Evolutionary conservation across 2,329 filamentous ascomycete genomes (phyloP).

Genomic region (Nemania abortiva): DNA sequence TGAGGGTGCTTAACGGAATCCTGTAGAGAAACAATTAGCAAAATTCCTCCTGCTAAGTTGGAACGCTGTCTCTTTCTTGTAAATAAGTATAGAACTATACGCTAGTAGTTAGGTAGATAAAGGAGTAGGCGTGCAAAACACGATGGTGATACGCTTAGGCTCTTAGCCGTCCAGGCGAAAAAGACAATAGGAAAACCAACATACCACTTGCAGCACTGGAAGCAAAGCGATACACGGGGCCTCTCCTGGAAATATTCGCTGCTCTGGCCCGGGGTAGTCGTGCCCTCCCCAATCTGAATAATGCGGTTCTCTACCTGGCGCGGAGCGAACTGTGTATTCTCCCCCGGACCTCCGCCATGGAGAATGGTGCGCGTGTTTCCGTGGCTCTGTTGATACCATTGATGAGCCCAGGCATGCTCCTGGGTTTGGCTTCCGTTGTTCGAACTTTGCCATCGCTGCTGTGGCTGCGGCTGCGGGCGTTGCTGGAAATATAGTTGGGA

Average conservation of each 20-base stretch:
- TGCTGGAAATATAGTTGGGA: background rate
- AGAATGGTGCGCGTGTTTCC: background rate
- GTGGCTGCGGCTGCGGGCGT: too few relatives aligned
- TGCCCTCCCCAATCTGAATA: constrained; percentile 28
- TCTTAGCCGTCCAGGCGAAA: background rate
- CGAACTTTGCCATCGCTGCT: background rate
- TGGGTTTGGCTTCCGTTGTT: background rate
- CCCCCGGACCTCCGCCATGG: background rate
- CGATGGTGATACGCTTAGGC: too few relatives aligned
- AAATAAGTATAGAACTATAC: too few relatives aligned
- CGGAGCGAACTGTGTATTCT: background rate
- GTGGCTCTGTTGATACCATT: background rate
- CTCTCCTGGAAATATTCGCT: background rate
- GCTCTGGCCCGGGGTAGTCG: constrained; percentile 23
- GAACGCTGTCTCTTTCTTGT: background rate
- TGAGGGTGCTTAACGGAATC: background rate
- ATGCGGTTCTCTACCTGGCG: background rate
- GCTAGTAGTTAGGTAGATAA: too few relatives aligned
- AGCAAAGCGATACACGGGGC: constrained; percentile 21
- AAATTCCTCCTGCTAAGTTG: background rate
- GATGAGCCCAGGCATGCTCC: background rate
- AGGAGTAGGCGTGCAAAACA: too few relatives aligned
- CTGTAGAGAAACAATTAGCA: constrained; percentile 16
- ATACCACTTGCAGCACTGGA: constrained; percentile 38
- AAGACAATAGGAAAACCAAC: constrained; percentile 1